phyloP scores from a whole-genome alignment of 1,284 basidiomycete genomes.

The Leccinum pachyderme region DNA sequence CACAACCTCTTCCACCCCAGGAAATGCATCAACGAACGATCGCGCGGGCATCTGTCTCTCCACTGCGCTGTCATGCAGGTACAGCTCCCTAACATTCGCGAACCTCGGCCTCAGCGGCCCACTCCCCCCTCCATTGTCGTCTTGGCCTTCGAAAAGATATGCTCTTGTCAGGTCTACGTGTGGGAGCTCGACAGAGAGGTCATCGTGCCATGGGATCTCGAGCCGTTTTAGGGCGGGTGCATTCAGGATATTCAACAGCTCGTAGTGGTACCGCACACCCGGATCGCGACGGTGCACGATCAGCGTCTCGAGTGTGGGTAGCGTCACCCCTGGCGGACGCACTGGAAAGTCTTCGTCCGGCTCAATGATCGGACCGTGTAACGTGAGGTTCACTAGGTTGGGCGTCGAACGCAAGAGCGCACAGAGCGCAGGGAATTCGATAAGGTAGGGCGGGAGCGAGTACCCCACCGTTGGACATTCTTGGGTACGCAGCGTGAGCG shows the following conservation, averaged over 20 bases:
- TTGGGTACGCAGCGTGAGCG: constrained; percentile 15
- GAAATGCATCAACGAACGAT: constrained; percentile 21
- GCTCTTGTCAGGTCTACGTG: constrained; percentile 3
- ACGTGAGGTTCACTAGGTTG: constrained; percentile 10
- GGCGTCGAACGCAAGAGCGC: constrained; percentile 14
- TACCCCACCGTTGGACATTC: constrained; percentile 6
- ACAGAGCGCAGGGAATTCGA: constrained; percentile 16
- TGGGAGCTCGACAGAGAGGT: constrained; percentile 11
- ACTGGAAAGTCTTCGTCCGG: constrained; percentile 11
- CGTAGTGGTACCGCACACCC: constrained; percentile 18
- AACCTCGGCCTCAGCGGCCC: constrained; percentile 5
- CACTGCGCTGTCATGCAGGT: constrained; percentile 17
- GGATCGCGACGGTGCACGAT: constrained; percentile 19
- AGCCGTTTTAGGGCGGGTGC: constrained; percentile 17
- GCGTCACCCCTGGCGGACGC: constrained; percentile 1
- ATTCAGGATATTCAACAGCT: constrained; percentile 15
- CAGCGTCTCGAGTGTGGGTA: constrained; percentile 14
- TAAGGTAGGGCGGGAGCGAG: constrained; percentile 16
- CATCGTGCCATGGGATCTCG: constrained; percentile 25
- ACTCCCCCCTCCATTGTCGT: not conserved
- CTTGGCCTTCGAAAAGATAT: constrained; percentile 15
- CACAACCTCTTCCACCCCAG: constrained; percentile 14
- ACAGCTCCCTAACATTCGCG: constrained; percentile 12
- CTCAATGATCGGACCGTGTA: constrained; percentile 23
- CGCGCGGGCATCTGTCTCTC: constrained; percentile 17